Percentiles rank a stretch among this genome's conserved stretches.
Evolutionary conservation across 1,139 yeast genomes (phyloP).

Genomic region (Chernovozyma sophiae-reginae): DNA sequence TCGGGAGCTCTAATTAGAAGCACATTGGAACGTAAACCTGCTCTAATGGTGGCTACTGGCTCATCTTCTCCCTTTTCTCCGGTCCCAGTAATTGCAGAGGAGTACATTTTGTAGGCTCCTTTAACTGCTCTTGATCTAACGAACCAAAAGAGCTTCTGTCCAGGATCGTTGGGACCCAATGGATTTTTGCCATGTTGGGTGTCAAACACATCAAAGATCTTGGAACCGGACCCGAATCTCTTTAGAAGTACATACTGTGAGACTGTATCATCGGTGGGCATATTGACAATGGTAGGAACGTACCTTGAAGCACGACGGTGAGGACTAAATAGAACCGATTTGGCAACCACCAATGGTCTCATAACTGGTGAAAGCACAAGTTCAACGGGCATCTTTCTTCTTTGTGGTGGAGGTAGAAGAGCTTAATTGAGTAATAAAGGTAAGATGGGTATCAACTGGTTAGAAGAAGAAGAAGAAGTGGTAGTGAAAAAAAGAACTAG

Average conservation of each 20-base stretch:
- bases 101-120: constrained; percentile 59
- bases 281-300: constrained; percentile 49
- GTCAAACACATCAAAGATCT: constrained; percentile 52
- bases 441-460: too few relatives aligned
- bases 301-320: constrained; percentile 56
- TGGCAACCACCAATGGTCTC: constrained; percentile 56
- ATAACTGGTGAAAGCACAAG: constrained; percentile 52
- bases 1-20: constrained; percentile 47
- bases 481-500: too few relatives aligned
- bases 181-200: constrained; percentile 31
- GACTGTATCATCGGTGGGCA: constrained; percentile 29
- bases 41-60: constrained; percentile 56
- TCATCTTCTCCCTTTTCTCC: constrained; percentile 47
- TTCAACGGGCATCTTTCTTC: constrained; percentile 57
- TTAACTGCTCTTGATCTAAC: constrained; percentile 59
- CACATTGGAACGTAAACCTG: constrained; percentile 57
- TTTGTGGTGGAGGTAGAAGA: too few relatives aligned
- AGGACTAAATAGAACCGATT: constrained; percentile 51
- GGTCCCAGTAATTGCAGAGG: constrained; percentile 32
- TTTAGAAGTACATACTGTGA: constrained; percentile 45
- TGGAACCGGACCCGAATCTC: constrained; percentile 57
- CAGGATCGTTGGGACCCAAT: constrained; percentile 35
- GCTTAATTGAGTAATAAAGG: too few relatives aligned
- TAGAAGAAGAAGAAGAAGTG: too few relatives aligned
- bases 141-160: constrained; percentile 46